These are phyloP conservation scores for Termitomyces sp. DNA, from an alignment of 768 basidiomycete genomes.

Conservation along the genomic window DNA sequence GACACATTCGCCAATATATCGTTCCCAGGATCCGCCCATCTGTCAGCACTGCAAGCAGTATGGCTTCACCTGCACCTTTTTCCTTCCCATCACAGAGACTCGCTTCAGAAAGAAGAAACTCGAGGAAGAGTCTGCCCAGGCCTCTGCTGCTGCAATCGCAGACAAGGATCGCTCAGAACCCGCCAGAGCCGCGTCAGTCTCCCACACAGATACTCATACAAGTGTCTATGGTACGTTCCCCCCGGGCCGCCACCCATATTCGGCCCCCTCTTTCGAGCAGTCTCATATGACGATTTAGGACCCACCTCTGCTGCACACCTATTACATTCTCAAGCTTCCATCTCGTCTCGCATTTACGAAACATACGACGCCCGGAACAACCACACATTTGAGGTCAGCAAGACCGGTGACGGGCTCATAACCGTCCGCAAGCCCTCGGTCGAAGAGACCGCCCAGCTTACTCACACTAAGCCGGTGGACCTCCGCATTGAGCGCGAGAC, in stretches of 20 bases:
- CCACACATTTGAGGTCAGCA: slow-evolving; percentile 82
- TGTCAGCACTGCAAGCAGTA: slow-evolving; percentile 97
- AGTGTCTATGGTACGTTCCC: slow-evolving; percentile 54
- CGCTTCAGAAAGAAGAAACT: slow-evolving; percentile 95
- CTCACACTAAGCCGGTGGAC: slow-evolving; percentile 61
- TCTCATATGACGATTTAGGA: slow-evolving; percentile 54
- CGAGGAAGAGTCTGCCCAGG: slow-evolving; percentile 49
- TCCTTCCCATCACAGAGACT: slow-evolving; percentile 97
- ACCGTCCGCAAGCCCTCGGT: slow-evolving; percentile 61
- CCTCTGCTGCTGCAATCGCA: slow-evolving; percentile 13
- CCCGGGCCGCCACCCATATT: not conserved
- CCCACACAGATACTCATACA: slow-evolving; percentile 39
- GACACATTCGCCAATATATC: no score
- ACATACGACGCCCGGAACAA: slow-evolving; percentile 85
- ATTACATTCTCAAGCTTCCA: slow-evolving; percentile 83
- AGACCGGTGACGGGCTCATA: slow-evolving; percentile 84
- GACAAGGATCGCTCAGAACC: slow-evolving; percentile 36
- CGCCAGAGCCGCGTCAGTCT: slow-evolving; percentile 27
- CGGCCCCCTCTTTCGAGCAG: slow-evolving; percentile 24
- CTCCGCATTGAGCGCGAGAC: slow-evolving; percentile 72
- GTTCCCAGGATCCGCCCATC: slow-evolving; percentile 57
- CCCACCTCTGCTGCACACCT: slow-evolving; percentile 85
- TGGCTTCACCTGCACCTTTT: slow-evolving; percentile 92
- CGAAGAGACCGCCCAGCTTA: slow-evolving; percentile 47
- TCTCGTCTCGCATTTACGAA: slow-evolving; percentile 83